These are phyloP conservation scores for Wakefieldia striispora DNA, from an alignment of 768 basidiomycete genomes.

Conservation along the genomic window DNA sequence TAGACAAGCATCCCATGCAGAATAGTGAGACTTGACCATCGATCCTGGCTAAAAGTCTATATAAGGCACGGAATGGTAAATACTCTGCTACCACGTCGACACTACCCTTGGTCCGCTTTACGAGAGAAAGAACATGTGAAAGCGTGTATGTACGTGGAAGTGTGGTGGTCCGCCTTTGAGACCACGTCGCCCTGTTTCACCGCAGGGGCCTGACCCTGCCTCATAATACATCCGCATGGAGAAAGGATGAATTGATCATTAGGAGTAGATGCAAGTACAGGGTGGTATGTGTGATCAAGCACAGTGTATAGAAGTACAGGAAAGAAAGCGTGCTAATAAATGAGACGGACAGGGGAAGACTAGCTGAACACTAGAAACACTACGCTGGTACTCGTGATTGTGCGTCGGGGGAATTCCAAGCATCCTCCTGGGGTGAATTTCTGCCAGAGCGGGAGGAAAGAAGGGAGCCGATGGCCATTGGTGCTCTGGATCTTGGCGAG, in stretches of 20 bases:
- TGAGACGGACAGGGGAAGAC: conserved; percentile 3
- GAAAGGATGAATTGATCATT: conserved; percentile 11
- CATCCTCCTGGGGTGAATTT: conserved; percentile 28
- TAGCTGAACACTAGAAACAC: not conserved
- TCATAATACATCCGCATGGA: not conserved
- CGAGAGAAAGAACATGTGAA: conserved; percentile 8
- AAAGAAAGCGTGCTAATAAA: conserved; percentile 17
- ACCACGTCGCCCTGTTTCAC: conserved; percentile 3
- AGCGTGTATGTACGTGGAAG: conserved; percentile 11
- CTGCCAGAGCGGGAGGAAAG: conserved; percentile 46
- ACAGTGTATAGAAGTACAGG: conserved; percentile 25
- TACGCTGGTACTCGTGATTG: conserved; percentile 25
- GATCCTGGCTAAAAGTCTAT: conserved; percentile 27
- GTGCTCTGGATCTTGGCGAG: conserved; percentile 67
- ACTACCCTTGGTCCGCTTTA: conserved; percentile 12
- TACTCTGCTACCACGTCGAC: conserved; percentile 12
- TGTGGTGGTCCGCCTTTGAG: conserved; percentile 1
- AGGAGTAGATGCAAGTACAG: conserved; percentile 19
- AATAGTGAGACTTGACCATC: conserved; percentile 9
- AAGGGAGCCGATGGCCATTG: conserved; percentile 80
- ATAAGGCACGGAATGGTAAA: conserved; percentile 11
- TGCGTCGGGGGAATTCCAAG: conserved; percentile 20
- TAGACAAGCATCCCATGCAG: conserved; percentile 7
- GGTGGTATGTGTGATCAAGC: conserved; percentile 18
- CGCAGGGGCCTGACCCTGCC: conserved; percentile 8